Evolutionary conservation across 2,329 filamentous ascomycete genomes (phyloP).

Genomic region (Cladosporium austrohemisphaericum): DNA sequence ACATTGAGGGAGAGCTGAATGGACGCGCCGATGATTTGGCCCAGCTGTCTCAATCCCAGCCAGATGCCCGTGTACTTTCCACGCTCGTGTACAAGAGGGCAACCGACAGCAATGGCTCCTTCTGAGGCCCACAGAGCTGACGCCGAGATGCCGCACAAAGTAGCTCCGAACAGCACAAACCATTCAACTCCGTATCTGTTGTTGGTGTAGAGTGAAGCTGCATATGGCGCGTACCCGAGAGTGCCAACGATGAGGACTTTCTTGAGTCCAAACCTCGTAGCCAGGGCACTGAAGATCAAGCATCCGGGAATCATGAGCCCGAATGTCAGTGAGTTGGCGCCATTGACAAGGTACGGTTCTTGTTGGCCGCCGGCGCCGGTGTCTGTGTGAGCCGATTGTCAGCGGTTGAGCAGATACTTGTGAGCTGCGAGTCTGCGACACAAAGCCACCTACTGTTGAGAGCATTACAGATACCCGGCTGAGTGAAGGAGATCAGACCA

Average conservation of each 20-base stretch:
- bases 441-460: neutral
- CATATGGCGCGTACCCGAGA: conserved; percentile 63
- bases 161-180: conserved; percentile 65
- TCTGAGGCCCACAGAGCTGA: conserved; percentile 74
- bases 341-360: conserved; percentile 63
- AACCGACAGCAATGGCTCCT: conserved; percentile 53
- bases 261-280: conserved; percentile 67
- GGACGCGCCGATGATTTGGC: neutral
- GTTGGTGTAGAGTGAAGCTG: conserved; percentile 67
- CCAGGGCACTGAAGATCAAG: conserved; percentile 60
- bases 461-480: neutral
- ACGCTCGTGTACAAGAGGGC: neutral
- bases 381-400: no score
- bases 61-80: neutral
- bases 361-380: conserved; percentile 65
- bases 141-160: conserved; percentile 66
- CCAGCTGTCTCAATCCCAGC: neutral
- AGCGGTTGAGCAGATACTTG: no score
- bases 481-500: neutral
- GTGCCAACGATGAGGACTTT: conserved; percentile 50
- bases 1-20: neutral
- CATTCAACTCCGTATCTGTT: conserved; percentile 66
- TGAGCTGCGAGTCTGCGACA: no score
- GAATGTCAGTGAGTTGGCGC: conserved; percentile 67
- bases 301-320: conserved; percentile 70